These are phyloP conservation scores for Wickerhamomyces xylosicus DNA, from an alignment of 805 yeast species.

Conservation along the genomic window DNA sequence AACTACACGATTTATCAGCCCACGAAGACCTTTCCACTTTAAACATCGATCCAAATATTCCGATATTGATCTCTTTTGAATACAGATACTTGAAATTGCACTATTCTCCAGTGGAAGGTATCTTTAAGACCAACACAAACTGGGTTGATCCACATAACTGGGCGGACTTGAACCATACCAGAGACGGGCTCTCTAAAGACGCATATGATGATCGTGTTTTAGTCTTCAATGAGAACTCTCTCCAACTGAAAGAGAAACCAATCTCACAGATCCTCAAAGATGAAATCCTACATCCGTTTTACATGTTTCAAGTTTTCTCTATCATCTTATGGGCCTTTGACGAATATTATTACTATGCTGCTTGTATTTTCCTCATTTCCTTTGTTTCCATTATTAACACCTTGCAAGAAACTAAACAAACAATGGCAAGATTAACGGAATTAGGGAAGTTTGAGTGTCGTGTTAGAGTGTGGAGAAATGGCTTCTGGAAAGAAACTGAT, in stretches of 20 bases:
- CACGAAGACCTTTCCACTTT: conserved; percentile 11
- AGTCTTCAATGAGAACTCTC: conserved; percentile 71
- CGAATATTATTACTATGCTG: conserved; percentile 87
- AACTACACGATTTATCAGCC: conserved; percentile 13
- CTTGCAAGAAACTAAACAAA: conserved; percentile 72
- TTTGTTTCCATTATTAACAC: conserved; percentile 71
- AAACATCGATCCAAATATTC: conserved; percentile 35
- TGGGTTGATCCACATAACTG: conserved; percentile 76
- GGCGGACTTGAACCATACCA: conserved; percentile 46
- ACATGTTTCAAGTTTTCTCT: conserved; percentile 89
- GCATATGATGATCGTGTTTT: conserved; percentile 54
- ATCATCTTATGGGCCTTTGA: conserved; percentile 88
- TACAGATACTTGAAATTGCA: conserved; percentile 78
- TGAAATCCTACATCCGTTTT: conserved; percentile 92
- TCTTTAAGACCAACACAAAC: conserved; percentile 70
- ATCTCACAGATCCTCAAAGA: conserved; percentile 57
- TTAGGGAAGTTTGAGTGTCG: conserved; percentile 70
- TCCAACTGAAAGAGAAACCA: conserved; percentile 69
- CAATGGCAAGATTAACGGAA: conserved; percentile 60
- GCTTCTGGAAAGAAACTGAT: conserved; percentile 77
- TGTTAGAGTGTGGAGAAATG: conserved; percentile 85
- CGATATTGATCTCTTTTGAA: conserved; percentile 57
- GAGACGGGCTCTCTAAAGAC: conserved; percentile 61
- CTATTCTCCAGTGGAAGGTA: conserved; percentile 80
- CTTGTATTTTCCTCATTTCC: conserved; percentile 84